Evolutionary conservation across 345 rosid species (phyloP), one percentile per base, ranked within the genome.

Genomic region (Salix caprea): DNA sequence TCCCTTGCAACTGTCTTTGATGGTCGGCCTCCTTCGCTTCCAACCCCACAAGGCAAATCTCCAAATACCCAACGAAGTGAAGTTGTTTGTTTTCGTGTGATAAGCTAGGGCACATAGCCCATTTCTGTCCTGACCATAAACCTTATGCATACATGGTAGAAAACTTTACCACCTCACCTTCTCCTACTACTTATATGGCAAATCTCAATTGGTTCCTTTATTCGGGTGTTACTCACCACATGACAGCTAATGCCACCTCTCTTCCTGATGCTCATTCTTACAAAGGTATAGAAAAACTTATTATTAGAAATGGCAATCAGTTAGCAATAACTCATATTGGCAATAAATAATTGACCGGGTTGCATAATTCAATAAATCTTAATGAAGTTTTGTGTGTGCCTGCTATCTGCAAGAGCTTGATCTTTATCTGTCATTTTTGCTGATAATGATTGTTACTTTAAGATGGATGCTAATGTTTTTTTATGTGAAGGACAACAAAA

Each of bases 381-480:
- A 54, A 54, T 54, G 24, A 54, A 19, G 4, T 54, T 54, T 19
- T 19, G 0, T 52, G 4, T 2, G 24, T 54, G n/a, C 24, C 11
- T 19, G 4, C 11, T 54, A 54, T 19, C 0, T 1, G 4, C 0
- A 52, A 52, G 6, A 52, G 2, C 12, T 52, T 19, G 10, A 21
- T 54, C 1, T 54, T 0, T 21, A 21, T 54, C 0, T 0, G 0
- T 54, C 1, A 1, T 7, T 54, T 54, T 54, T 54, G 12, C 0
- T 54, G 4, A 54, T 7, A 54, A 10, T 40, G 13, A 40, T 9
- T 9, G 13, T 10, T 10, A 40, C 44, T 40, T 40, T 40, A 40
- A 40, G 13, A 9, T 40, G 13, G 3, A 40, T 40, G 44, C 44
- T 9, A 40, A 9, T 7, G 42, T 10, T 40, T 40, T 40, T 40